These are phyloP conservation scores for Fusarium graminum DNA, from an alignment of 2,329 filamentous ascomycete genomes.

Conservation along the genomic window DNA sequence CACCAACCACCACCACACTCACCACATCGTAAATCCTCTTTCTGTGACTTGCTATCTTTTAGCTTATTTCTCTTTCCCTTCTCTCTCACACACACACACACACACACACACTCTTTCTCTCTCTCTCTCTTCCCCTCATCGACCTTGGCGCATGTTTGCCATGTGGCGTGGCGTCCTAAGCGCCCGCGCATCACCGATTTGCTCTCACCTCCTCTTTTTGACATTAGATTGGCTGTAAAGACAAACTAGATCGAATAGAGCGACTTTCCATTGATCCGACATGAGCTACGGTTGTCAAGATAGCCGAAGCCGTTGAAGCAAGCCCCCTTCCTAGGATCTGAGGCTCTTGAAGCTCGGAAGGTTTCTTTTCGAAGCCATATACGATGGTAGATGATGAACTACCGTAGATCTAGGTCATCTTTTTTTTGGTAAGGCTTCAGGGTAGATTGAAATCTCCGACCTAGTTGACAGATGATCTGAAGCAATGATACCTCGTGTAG, in stretches of 20 bases:
- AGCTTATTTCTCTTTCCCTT: conserved; percentile 1
- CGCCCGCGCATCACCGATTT: not conserved
- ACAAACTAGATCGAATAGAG: conserved; percentile 44
- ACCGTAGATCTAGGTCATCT: conserved; percentile 14
- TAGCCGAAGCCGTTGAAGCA: conserved; percentile 47
- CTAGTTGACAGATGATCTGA: conserved; percentile 15
- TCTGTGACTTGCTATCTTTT: conserved; percentile 10
- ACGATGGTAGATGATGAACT: not conserved
- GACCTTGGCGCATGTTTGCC: conserved; percentile 41
- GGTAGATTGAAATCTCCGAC: conserved; percentile 7
- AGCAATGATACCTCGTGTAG: conserved; percentile 24
- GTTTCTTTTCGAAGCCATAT: conserved; percentile 12
- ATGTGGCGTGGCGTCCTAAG: conserved; percentile 47
- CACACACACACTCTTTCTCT: not conserved
- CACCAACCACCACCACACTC: conserved; percentile 25
- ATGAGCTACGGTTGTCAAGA: conserved; percentile 45
- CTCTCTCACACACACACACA: not conserved
- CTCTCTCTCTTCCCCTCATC: conserved; percentile 27
- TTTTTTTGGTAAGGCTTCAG: not conserved
- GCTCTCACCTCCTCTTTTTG: conserved; percentile 2
- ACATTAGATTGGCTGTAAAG: conserved; percentile 14
- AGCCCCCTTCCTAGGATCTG: conserved; percentile 23
- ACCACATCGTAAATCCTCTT: conserved; percentile 7
- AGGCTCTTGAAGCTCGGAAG: conserved; percentile 20
- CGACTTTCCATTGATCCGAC: conserved; percentile 44